phyloP scores from a whole-genome alignment of 768 basidiomycete species.

The Panellus pusillus region DNA sequence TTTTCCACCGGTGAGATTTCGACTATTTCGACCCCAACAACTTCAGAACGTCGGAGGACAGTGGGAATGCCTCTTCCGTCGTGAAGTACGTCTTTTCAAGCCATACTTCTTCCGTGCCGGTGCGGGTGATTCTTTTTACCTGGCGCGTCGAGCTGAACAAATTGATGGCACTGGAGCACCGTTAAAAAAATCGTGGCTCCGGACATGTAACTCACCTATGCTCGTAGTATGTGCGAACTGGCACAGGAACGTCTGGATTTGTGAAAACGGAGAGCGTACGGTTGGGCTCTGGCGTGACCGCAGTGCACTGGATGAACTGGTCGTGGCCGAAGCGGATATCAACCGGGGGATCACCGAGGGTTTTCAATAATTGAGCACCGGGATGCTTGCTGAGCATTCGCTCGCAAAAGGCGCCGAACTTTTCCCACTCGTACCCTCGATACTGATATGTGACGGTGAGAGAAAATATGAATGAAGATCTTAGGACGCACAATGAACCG shows the following conservation, averaged over 20 bases:
- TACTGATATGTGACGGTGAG: constrained; percentile 53
- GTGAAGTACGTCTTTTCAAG: constrained; percentile 85
- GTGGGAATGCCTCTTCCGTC: constrained; percentile 88
- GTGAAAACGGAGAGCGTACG: constrained; percentile 74
- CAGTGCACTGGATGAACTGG: constrained; percentile 87
- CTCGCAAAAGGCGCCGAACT: constrained; percentile 86
- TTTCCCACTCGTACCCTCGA: constrained; percentile 95
- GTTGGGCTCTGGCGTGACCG: constrained; percentile 85
- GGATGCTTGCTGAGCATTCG: constrained; percentile 90
- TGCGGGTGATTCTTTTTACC: constrained; percentile 59
- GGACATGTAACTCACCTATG: constrained; percentile 53
- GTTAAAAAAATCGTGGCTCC: constrained; percentile 2
- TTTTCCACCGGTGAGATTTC: constrained; percentile 87
- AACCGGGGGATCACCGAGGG: constrained; percentile 71
- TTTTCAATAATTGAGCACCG: constrained; percentile 76
- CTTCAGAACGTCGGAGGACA: constrained; percentile 85
- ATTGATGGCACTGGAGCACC: constrained; percentile 65
- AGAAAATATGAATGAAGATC: not conserved
- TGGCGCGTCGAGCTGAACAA: constrained; percentile 78
- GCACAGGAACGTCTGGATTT: constrained; percentile 77
- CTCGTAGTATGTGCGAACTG: constrained; percentile 85
- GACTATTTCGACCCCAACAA: constrained; percentile 64
- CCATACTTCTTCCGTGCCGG: constrained; percentile 78
- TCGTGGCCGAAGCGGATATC: constrained; percentile 78
- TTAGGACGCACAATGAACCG: constrained; percentile 75